Conservation (phyloP, 1,139 yeast species). For the Protomyces macrosporus region DNA sequence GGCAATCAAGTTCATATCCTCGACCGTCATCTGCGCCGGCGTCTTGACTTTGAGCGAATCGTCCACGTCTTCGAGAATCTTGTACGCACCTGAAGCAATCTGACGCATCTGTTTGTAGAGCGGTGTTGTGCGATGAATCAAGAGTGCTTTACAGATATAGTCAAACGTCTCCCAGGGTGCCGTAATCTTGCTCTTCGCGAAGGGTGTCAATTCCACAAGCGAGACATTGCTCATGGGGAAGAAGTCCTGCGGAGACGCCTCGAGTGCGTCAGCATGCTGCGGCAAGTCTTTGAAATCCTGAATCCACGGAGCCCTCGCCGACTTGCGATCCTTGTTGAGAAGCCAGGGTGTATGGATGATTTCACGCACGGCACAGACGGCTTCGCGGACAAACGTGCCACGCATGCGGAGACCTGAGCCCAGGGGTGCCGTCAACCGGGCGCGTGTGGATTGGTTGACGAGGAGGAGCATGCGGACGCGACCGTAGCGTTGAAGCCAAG, state of each 20-base stretch:
- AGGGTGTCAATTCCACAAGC: slow-evolving; percentile 12
- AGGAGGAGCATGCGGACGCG: slow-evolving; percentile 16
- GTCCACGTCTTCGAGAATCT: slow-evolving; percentile 1
- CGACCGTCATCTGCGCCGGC: slow-evolving; percentile 17
- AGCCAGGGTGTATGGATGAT: slow-evolving; percentile 8
- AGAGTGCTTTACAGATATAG: background rate
- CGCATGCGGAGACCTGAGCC: slow-evolving; percentile 10
- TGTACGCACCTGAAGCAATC: slow-evolving; percentile 19
- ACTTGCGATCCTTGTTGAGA: background rate
- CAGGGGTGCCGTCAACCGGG: slow-evolving; percentile 9
- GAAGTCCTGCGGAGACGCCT: slow-evolving; percentile 1
- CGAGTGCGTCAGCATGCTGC: background rate
- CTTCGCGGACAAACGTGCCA: slow-evolving; percentile 21
- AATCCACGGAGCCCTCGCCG: background rate
- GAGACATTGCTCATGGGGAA: slow-evolving; percentile 7
- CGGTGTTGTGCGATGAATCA: slow-evolving; percentile 13
- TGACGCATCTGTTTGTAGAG: slow-evolving; percentile 13
- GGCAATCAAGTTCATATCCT: slow-evolving; percentile 18
- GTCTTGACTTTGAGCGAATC: slow-evolving; percentile 3
- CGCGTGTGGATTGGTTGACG: slow-evolving; percentile 7
- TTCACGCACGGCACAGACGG: slow-evolving; percentile 11
- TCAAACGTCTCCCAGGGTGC: slow-evolving; percentile 25
- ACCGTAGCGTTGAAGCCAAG: slow-evolving; percentile 19
- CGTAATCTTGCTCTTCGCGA: slow-evolving; percentile 5
- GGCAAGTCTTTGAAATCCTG: slow-evolving; percentile 13